Evolutionary conservation across 306 rosid genomes (phyloP), one percentile per base, ranked within the genome.

Genomic region (Lathyrus aphaca): DNA sequence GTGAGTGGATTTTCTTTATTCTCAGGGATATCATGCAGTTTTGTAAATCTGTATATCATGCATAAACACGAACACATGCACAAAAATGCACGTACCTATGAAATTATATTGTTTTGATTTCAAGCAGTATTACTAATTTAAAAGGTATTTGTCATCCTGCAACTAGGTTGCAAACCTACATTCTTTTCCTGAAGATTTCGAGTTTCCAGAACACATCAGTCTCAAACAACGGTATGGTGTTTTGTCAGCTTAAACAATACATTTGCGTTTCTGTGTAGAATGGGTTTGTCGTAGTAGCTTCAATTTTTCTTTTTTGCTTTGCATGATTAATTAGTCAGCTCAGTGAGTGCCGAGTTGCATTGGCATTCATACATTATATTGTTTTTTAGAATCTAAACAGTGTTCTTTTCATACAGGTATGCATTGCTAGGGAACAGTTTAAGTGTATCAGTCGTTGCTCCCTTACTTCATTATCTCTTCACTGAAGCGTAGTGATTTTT

Each of bases 341-440:
- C 21, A 12, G 3, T 50, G 65, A 73, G 44, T 39, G 16, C 50
- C 15, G 46, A 38, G 49, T 39, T 64, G 21, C 46, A 71, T 71
- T 35, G 75, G 43, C 60, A 30, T 39, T 32, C 5, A 0, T 58
- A 10, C 6, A 29, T 75, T 65, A 16, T 69, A 11, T 18, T 58
- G 19, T 46, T 54, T 35, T 29, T 61, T 18, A 4, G 25, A 10
- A 27, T 69, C 46, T 30, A 23, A 42, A 46, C 25, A 46, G n/a
- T n/a, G 25, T 65, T 14, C 19, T 67, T 54, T 83, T 44, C 50
- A 35, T 78, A 66, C 87, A 91, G 99, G 74, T 88, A 94, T 68
- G 97, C 97, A 18, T 76, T 91, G 80, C 83, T 91, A 11, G 95
- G 99, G 74, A 94, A 94, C 84, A 82, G 97, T 81, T 80, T 94